A percentile compares a stretch with the other conserved stretches of the same genome.
phyloP scores from a whole-genome alignment of 768 basidiomycete genomes.

The Tremella mesenterica region DNA sequence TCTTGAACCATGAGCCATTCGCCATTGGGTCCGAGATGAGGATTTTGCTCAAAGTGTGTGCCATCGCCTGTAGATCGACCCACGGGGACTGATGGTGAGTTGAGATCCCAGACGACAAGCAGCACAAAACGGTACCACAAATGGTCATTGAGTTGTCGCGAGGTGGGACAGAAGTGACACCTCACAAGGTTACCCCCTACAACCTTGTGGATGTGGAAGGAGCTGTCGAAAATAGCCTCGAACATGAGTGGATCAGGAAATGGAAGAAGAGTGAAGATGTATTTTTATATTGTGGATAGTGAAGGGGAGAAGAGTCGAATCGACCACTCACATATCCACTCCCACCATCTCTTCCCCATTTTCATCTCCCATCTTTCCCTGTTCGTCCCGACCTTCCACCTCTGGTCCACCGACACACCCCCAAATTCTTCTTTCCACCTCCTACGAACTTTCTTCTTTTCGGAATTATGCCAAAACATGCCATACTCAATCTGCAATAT shows the following conservation, averaged over 20 bases:
- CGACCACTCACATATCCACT: slow-evolving; percentile 73
- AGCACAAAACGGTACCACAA: too few relatives aligned
- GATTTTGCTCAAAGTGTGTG: slow-evolving; percentile 35
- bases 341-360: slow-evolving; percentile 62
- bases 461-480: slow-evolving; percentile 50
- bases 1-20: slow-evolving; percentile 38
- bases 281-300: too few relatives aligned
- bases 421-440: slow-evolving; percentile 81
- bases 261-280: too few relatives aligned
- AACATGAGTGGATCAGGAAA: too few relatives aligned
- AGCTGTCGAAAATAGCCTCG: too few relatives aligned
- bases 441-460: slow-evolving; percentile 33
- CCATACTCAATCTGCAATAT: slow-evolving; percentile 52
- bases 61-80: slow-evolving; percentile 41
- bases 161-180: too few relatives aligned
- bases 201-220: too few relatives aligned
- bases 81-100: slow-evolving; percentile 35
- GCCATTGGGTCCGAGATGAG: slow-evolving; percentile 41
- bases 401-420: slow-evolving; percentile 58
- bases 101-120: too few relatives aligned
- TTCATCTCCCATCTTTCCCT: slow-evolving; percentile 65
- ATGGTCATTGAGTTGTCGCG: too few relatives aligned
- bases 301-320: too few relatives aligned
- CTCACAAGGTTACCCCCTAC: too few relatives aligned
- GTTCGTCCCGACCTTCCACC: slow-evolving; percentile 71